phyloP scores from a whole-genome alignment of 2,329 filamentous ascomycete species.

The Monilinia vaccinii-corymbosi region DNA sequence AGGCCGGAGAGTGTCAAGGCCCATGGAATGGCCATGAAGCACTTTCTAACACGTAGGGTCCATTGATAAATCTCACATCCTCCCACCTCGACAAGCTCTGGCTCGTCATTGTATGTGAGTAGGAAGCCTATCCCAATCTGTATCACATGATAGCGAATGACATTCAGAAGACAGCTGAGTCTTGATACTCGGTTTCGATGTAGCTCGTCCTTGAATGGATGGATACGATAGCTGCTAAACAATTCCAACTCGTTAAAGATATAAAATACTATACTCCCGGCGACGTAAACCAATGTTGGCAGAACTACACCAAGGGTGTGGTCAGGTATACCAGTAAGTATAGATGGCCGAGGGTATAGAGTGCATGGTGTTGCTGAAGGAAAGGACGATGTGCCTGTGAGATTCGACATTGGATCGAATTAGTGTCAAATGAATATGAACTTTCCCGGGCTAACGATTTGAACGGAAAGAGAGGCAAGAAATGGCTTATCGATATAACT shows the following conservation, averaged over 20 bases:
- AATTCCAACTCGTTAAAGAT: background rate
- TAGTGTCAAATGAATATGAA: background rate
- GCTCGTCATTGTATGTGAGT: background rate
- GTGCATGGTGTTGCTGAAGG: background rate
- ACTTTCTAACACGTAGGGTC: background rate
- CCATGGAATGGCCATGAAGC: background rate
- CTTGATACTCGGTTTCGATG: conserved; percentile 6
- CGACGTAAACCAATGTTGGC: conserved; percentile 1
- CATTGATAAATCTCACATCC: background rate
- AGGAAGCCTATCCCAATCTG: background rate
- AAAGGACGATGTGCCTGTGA: background rate
- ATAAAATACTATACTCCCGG: background rate
- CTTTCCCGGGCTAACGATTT: background rate
- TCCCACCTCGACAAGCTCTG: background rate
- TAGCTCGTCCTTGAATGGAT: background rate
- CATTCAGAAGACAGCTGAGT: background rate
- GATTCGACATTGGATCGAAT: background rate
- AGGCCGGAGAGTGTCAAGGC: background rate
- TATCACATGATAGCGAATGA: conserved; percentile 5
- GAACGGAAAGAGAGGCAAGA: background rate
- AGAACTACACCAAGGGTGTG: background rate
- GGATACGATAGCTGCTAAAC: conserved; percentile 1
- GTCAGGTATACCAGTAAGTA: background rate
- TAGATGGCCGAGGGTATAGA: background rate
- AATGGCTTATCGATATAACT: background rate